These are phyloP conservation scores for Penicillium psychrosexuale DNA, from an alignment of 2,329 filamentous ascomycete species.

Conservation along the genomic window DNA sequence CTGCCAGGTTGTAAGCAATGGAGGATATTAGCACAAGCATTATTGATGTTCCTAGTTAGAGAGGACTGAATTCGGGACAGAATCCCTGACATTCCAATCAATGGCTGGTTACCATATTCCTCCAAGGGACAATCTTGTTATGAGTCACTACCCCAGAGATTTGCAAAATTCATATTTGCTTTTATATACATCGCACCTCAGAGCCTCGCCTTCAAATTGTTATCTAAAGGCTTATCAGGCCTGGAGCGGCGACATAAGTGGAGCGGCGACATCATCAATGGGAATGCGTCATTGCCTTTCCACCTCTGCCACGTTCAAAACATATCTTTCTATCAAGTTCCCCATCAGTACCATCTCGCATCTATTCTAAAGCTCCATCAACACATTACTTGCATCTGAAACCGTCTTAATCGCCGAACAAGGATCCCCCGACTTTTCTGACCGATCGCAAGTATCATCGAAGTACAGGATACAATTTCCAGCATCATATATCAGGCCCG, in stretches of 20 bases:
- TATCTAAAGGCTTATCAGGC: conserved; percentile 20
- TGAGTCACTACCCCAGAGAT: not conserved
- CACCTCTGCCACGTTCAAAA: conserved; percentile 4
- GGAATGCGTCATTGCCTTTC: conserved; percentile 21
- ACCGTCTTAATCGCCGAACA: not conserved
- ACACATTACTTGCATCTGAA: not conserved
- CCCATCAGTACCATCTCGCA: not conserved
- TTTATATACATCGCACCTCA: not conserved
- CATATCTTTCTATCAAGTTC: not conserved
- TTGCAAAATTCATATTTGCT: not conserved
- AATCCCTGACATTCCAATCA: conserved; percentile 6
- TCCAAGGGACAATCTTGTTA: not conserved
- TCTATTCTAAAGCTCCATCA: not conserved
- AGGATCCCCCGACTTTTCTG: not conserved
- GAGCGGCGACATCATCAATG: conserved; percentile 26
- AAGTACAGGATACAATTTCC: not conserved
- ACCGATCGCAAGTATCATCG: not conserved
- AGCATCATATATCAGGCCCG: not conserved
- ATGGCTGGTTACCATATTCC: not conserved
- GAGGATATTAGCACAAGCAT: not conserved
- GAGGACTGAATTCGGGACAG: not conserved
- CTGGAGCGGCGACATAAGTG: conserved; percentile 13
- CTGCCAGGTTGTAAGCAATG: conserved; percentile 38
- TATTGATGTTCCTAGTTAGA: not conserved
- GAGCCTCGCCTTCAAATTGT: not conserved